A percentile compares a stretch with the other conserved stretches of the same genome.
These are phyloP conservation scores for Pseudisothecium myosuroides DNA, from an alignment of 225 moss, liverwort and hornwort genomes.

Conservation along the genomic window DNA sequence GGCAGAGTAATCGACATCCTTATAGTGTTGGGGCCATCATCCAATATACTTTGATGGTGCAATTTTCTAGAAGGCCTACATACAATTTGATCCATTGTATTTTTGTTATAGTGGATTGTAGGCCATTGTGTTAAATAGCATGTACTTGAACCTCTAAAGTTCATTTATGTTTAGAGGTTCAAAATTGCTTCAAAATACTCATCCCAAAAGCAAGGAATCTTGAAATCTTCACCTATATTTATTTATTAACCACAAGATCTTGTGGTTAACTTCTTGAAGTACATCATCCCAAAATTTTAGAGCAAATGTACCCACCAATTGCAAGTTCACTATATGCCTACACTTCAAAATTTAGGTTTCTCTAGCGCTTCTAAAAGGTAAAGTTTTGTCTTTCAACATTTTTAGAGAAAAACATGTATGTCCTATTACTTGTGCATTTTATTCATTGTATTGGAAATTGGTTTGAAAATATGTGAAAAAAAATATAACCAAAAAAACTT, in stretches of 20 bases:
- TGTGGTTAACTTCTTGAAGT: not conserved
- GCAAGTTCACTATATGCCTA: not conserved
- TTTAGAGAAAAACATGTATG: not conserved
- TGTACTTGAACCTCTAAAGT: no score
- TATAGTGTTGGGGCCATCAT: no score
- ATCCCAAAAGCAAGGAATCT: rapidly evolving
- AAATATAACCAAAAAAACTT: no score
- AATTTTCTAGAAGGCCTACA: no score
- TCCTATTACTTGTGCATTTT: no score
- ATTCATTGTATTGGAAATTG: no score
- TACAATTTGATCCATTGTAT: no score
- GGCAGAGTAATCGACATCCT: no score
- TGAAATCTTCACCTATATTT: not conserved
- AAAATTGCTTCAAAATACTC: not conserved
- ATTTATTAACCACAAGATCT: not conserved
- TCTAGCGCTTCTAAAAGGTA: not conserved
- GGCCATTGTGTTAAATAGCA: no score
- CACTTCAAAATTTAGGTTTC: not conserved
- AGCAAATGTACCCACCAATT: not conserved
- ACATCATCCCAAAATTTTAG: not conserved
- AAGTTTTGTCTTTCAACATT: not conserved
- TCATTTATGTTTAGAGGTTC: not conserved
- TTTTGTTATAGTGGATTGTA: no score
- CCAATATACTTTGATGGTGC: no score
- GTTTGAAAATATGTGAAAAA: no score